Conservation (phyloP, 163 green algal species). For the Prototheca wickerhamii region DNA sequence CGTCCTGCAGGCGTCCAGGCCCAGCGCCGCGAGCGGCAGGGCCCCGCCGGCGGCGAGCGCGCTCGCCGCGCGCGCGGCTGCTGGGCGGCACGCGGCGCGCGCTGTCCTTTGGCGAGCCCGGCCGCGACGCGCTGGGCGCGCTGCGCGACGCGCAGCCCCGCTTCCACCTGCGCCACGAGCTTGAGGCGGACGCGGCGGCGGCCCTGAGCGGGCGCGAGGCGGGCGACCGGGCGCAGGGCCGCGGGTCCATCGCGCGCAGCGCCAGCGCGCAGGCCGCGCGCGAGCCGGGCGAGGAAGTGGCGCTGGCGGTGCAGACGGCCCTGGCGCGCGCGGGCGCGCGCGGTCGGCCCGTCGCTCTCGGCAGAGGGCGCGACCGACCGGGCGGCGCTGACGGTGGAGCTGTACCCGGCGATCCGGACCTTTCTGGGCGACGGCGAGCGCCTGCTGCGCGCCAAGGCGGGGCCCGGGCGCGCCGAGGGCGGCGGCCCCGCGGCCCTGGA, state of each 20-base stretch:
- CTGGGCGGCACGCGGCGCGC: neutral
- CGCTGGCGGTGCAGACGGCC: neutral
- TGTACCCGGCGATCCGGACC: neutral
- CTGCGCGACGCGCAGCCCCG: neutral
- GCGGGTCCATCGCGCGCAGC: no score
- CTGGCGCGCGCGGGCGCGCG: no score
- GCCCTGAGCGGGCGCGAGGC: no score
- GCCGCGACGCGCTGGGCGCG: no score
- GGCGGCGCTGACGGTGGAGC: neutral
- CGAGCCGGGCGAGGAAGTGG: neutral
- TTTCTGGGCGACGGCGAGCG: slow-evolving; percentile 18
- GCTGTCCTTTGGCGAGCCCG: no score
- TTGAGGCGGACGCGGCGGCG: neutral
- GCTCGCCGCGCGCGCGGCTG: no score
- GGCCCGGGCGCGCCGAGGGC: neutral
- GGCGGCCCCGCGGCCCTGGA: neutral
- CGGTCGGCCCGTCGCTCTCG: no score
- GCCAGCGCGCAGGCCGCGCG: no score
- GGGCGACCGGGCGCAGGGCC: no score
- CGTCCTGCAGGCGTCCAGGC: no score
- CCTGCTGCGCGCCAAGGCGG: neutral
- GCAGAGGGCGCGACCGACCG: neutral
- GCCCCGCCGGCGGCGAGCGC: no score
- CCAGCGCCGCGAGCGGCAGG: no score
- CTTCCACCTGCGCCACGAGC: neutral